Base-by-base conservation (phyloP, 805 yeast species). In the Ogataea dorogensis region DNA sequence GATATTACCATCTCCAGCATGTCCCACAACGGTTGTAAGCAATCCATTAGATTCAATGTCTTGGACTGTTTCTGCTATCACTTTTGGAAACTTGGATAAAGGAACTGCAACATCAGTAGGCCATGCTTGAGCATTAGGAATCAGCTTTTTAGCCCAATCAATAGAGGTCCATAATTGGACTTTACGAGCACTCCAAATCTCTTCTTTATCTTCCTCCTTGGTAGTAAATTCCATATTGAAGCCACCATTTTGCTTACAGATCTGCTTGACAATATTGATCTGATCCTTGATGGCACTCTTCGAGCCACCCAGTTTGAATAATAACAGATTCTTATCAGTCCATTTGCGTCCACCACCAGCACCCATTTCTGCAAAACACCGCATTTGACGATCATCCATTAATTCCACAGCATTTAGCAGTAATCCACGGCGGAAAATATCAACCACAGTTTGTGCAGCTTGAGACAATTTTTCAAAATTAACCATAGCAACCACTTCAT, bases 81-180 rank as follows among this genome's bases (percentile, higher is more conserved):
- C 74, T n/a, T 63, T 54, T 2, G 89, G 76, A 25, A 84, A 65
- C 37, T 66, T 65, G 1, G 88, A 80, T 23, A 83, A 67, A 3
- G 93, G 91, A n/a, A 83, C 88, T 0, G 88, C 89, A 12, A 83
- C 84, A 59, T 83, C 93, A 1, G 91, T 83, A 17, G 86, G 79
- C 79, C 86, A 83, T 2, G 79, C 75, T 33, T 49, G 45, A 8
- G 60, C 61, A 24, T 51, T 36, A 17, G 73, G 71, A 15, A 72
- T 59, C n/a, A 59, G 51, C 44, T 52, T 47, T 36, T 64, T 63
- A 1, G 88, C 89, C 59, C 81, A 76, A 46, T 84, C 88, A 31
- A 81, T 68, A 7, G 73, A 70, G 5, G 79, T 71, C 79, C 82
- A 78, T 10, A 77, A 57, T n/a, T 71, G 84, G 28, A 80, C 75